These are phyloP conservation scores for Diaporthe aspalathi DNA, from an alignment of 2,329 filamentous ascomycete species.

Conservation along the genomic window DNA sequence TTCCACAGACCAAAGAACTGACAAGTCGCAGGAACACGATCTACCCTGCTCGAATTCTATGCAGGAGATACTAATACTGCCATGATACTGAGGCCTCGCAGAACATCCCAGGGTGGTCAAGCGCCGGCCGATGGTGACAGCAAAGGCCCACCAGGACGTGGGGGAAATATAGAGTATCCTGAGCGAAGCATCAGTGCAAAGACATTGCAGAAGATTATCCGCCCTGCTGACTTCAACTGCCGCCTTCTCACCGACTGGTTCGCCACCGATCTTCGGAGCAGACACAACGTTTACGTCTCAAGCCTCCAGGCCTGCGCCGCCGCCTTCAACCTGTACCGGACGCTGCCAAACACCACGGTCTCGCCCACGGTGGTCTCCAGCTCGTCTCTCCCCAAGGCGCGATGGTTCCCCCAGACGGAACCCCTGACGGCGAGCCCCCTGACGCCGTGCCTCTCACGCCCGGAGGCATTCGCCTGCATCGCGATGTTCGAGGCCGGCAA, in stretches of 20 bases:
- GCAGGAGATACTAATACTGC: background rate
- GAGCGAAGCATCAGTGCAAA: background rate
- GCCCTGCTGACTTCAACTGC: slow-evolving; percentile 5
- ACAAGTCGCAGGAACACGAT: background rate
- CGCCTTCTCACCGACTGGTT: background rate
- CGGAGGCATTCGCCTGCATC: background rate
- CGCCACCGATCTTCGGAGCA: background rate
- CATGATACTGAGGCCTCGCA: background rate
- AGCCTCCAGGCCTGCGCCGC: background rate
- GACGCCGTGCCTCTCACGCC: background rate
- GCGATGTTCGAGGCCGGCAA: background rate
- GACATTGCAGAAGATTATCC: background rate
- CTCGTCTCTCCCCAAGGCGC: background rate
- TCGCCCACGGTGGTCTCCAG: background rate
- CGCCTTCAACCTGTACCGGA: background rate
- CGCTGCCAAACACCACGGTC: background rate
- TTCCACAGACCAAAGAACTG: background rate
- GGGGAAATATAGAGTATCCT: background rate
- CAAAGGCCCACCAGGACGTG: background rate
- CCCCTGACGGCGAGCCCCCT: background rate
- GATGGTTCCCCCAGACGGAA: background rate
- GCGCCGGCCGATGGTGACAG: background rate
- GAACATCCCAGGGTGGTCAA: background rate
- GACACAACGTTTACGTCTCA: background rate
- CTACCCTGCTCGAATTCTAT: background rate